Conservation (phyloP, 148 eudicot genomes). For the Heliosperma pusillum region DNA sequence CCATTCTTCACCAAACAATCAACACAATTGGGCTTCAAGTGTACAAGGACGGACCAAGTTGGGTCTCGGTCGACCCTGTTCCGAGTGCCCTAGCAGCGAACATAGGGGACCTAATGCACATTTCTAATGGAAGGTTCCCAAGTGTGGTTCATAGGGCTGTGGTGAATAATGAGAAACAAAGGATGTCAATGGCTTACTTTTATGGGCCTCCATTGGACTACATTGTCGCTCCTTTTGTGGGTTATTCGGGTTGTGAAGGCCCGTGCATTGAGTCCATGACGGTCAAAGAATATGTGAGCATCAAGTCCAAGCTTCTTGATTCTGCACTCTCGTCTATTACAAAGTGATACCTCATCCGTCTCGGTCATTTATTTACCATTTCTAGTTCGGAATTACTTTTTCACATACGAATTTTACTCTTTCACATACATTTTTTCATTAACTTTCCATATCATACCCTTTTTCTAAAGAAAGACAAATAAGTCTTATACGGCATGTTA, state of each 20-base stretch:
- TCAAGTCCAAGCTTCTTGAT: constrained; percentile 42
- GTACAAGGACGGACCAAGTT: constrained; percentile 40
- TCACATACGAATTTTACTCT: too few species aligned
- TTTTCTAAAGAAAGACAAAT: too few species aligned
- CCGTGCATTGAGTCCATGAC: constrained; percentile 38
- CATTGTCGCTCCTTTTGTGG: constrained; percentile 36
- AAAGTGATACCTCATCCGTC: too few species aligned
- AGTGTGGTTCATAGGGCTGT: constrained; percentile 50
- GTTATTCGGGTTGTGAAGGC: constrained; percentile 20
- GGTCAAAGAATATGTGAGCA: constrained; percentile 47
- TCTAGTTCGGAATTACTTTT: too few species aligned
- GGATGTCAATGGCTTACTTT: constrained; percentile 56
- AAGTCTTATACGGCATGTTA: too few species aligned
- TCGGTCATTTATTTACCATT: too few species aligned
- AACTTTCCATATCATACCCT: too few species aligned
- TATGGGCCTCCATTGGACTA: constrained; percentile 54
- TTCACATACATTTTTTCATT: too few species aligned
- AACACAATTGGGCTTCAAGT: constrained; percentile 49
- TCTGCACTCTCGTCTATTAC: constrained; percentile 34
- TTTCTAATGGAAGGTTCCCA: constrained; percentile 49
- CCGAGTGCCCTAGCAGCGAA: constrained; percentile 52
- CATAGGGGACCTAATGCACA: constrained; percentile 60
- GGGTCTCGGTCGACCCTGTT: constrained; percentile 45
- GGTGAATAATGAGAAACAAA: constrained; percentile 40
- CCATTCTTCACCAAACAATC: constrained; percentile 56